These are phyloP conservation scores for Aspergillus ruber DNA, from an alignment of 2,329 filamentous ascomycete genomes.

Conservation along the genomic window DNA sequence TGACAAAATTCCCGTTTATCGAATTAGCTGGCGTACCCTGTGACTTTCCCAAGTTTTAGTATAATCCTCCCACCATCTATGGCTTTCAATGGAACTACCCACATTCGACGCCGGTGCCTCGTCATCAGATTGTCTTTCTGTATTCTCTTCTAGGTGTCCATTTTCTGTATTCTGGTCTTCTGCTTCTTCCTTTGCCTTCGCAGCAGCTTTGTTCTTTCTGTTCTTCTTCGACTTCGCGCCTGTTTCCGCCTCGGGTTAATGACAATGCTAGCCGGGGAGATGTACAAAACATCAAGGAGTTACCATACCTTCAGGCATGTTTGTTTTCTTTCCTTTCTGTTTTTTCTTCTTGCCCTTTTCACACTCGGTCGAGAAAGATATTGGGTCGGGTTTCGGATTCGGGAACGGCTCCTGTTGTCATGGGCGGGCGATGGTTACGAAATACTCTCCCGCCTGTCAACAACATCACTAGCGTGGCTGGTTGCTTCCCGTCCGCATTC, in stretches of 20 bases:
- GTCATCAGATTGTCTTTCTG: conserved; percentile 24
- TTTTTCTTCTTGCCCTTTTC: not conserved
- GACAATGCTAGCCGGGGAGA: conserved; percentile 4
- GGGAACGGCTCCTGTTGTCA: not conserved
- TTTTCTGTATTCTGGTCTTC: conserved; percentile 22
- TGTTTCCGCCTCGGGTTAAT: conserved; percentile 22
- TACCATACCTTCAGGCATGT: conserved; percentile 18
- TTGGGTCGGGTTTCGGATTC: not conserved
- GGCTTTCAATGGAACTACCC: conserved; percentile 1
- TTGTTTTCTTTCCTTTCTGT: conserved; percentile 3
- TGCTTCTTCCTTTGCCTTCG: conserved; percentile 37
- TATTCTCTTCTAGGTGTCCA: conserved; percentile 10
- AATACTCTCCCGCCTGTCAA: conserved; percentile 26
- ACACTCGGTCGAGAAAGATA: not conserved
- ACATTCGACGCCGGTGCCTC: conserved; percentile 18
- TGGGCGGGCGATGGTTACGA: conserved; percentile 6
- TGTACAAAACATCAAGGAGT: not conserved
- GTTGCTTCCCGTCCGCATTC: conserved; percentile 10
- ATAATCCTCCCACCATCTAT: conserved; percentile 1
- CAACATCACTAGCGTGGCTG: conserved; percentile 30
- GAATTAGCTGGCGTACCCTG: conserved; percentile 13
- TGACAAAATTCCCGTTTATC: conserved; percentile 6
- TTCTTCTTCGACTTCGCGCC: conserved; percentile 51
- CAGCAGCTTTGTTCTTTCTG: conserved; percentile 51
- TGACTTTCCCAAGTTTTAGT: conserved; percentile 11